These are phyloP conservation scores for Fraxinus excelsior DNA, from an alignment of 257 asterid genomes.

Conservation along the genomic window DNA sequence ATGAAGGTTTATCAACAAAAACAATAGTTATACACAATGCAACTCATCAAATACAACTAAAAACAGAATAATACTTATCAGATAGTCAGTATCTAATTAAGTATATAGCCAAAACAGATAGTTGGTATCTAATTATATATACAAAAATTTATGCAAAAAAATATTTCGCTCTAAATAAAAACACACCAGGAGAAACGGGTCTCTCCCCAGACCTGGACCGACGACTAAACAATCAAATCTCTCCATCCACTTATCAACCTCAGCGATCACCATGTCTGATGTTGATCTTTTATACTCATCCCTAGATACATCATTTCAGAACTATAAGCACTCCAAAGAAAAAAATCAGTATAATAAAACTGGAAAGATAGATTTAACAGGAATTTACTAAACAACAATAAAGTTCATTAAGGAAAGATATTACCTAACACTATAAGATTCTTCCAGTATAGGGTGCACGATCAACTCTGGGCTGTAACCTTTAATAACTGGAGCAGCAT, in stretches of 20 bases:
- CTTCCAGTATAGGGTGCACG: slow-evolving; percentile 94
- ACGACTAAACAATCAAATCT: slow-evolving; percentile 91
- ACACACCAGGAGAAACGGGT: slow-evolving; percentile 88
- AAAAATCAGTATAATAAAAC: slow-evolving; percentile 6
- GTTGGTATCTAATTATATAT: neutral
- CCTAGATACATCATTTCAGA: slow-evolving; percentile 50
- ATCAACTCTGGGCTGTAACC: slow-evolving; percentile 95
- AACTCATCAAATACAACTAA: neutral
- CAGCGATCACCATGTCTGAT: slow-evolving; percentile 70
- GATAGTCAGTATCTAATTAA: no score
- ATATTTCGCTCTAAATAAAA: slow-evolving; percentile 17
- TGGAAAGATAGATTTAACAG: neutral
- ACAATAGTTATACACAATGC: neutral
- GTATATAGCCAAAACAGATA: neutral
- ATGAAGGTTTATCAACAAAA: neutral
- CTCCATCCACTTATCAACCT: slow-evolving; percentile 96
- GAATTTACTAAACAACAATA: neutral
- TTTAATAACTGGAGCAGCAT: slow-evolving; percentile 90
- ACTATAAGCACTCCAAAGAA: slow-evolving; percentile 28
- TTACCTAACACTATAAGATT: slow-evolving; percentile 84
- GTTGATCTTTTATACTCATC: slow-evolving; percentile 68
- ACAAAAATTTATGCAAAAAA: slow-evolving; percentile 11
- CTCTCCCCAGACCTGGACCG: slow-evolving; percentile 99
- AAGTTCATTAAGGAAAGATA: slow-evolving; percentile 9
- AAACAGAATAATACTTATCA: neutral